Evolutionary conservation across 2,329 filamentous ascomycete species (phyloP), one percentile per base, ranked within the genome.

Genomic region (Scytalidium lignicola): DNA sequence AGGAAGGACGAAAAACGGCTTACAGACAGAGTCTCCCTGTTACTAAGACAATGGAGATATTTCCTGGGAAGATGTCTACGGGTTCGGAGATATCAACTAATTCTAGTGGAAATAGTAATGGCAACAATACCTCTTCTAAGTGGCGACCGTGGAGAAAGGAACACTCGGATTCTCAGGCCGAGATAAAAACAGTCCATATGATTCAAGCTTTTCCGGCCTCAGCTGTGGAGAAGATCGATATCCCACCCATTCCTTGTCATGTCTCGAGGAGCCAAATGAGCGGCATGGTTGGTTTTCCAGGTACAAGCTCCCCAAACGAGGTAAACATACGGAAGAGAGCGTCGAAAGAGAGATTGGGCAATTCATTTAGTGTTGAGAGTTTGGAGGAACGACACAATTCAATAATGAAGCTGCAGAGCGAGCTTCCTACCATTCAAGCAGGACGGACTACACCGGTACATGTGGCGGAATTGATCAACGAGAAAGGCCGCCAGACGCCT

Each of bases 291-390:
- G 44, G 32, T 2, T 58, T 59, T 43, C 58, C 59, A n/a, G 50
- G 55, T 1, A 44, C 49, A 17, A 42, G 32, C 9, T 56, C 61
- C 22, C 52, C 58, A 10, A 61, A 39, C 15, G 8, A 46, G 44
- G 13, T 22, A 62, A 28, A 62, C 56, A 17, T 17, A 59, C 23
- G 49, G 53, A 43, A 54, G 46, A 29, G 47, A 41, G 45, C 32
- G 7, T 52, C 54, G 32, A 63, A 61, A 32, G 62, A 65, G 40
- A 64, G 61, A 9, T 46, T 63, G 15, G 54, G 51, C 1, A 64
- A 59, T 2, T 62, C 62, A 4, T 58, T 60, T 17, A 60, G 57
- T 2, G 58, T 63, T 28, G 61, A 58, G n/a, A 58, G 55, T 28
- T 49, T 52, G 2, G 59, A 65, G 44, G 41, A 52, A 8, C 49